Conservation (phyloP, 306 rosid genomes). For the Glycyrrhiza uralensis region DNA sequence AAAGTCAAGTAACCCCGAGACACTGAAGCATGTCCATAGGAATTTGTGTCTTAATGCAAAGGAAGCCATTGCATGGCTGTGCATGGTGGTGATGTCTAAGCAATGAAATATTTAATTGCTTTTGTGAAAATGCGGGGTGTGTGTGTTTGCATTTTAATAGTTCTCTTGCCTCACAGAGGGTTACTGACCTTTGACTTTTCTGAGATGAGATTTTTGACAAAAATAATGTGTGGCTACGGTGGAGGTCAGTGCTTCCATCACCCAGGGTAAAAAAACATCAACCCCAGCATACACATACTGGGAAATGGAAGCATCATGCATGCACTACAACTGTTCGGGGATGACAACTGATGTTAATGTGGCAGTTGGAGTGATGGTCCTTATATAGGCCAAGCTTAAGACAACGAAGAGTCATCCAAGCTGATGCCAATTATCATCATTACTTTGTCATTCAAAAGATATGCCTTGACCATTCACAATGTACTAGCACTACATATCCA, state of each 20-base stretch:
- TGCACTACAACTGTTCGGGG: not conserved
- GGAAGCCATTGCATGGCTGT: not conserved
- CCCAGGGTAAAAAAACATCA: not conserved
- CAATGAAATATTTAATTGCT: not conserved
- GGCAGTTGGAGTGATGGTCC: not conserved
- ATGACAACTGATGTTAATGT: not conserved
- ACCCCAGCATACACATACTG: not conserved
- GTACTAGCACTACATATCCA: constrained; percentile 1
- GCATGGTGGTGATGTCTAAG: not conserved
- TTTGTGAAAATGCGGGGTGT: not conserved
- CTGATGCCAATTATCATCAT: not conserved
- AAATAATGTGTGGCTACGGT: not conserved
- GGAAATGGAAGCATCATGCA: not conserved
- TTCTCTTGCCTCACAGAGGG: not conserved
- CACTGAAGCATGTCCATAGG: not conserved
- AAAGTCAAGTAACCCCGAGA: constrained; percentile 2
- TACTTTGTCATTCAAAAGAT: not conserved
- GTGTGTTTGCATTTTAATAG: not conserved
- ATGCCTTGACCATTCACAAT: not conserved
- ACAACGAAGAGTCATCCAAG: not conserved
- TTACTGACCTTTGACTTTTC: not conserved
- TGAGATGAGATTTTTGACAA: not conserved
- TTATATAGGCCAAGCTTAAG: not conserved
- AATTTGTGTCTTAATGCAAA: not conserved
- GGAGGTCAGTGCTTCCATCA: not conserved